These are phyloP conservation scores for Botryotinia calthae DNA, from an alignment of 2,329 filamentous ascomycete genomes.

Conservation along the genomic window DNA sequence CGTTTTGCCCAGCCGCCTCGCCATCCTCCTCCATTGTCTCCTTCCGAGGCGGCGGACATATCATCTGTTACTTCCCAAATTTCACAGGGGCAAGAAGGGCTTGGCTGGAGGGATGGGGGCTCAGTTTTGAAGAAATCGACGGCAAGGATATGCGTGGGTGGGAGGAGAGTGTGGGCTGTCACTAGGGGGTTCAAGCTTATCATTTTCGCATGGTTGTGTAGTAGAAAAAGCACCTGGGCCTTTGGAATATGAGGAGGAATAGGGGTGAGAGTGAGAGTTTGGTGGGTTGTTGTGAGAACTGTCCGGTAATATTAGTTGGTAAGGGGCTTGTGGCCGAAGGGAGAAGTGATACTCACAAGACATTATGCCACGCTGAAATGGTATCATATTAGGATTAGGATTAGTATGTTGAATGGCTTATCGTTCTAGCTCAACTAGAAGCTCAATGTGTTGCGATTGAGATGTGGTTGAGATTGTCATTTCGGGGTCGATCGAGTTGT, in stretches of 20 bases:
- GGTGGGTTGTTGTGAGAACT: slow-evolving; percentile 32
- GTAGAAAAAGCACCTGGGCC: slow-evolving; percentile 65
- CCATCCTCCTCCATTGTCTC: slow-evolving; percentile 72
- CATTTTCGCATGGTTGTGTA: slow-evolving; percentile 77
- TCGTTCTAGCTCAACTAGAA: background rate
- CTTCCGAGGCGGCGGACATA: slow-evolving; percentile 38
- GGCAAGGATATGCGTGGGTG: slow-evolving; percentile 41
- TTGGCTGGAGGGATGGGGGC: slow-evolving; percentile 61
- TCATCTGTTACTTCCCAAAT: slow-evolving; percentile 34
- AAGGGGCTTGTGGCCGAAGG: background rate
- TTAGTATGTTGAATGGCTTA: background rate
- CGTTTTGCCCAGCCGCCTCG: slow-evolving; percentile 62
- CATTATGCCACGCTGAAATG: slow-evolving; percentile 24
- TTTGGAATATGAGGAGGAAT: slow-evolving; percentile 66
- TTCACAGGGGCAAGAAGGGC: slow-evolving; percentile 36
- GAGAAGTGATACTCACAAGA: slow-evolving; percentile 29
- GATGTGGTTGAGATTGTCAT: background rate
- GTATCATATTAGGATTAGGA: background rate
- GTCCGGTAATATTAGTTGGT: slow-evolving; percentile 11
- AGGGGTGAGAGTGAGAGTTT: slow-evolving; percentile 59
- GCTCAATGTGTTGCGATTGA: background rate
- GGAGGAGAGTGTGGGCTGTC: slow-evolving; percentile 64
- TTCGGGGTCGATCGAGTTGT: background rate
- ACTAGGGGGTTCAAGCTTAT: slow-evolving; percentile 84
- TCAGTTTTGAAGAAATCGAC: slow-evolving; percentile 31